These are phyloP conservation scores for Chaetomium globosum DNA, from an alignment of 2,329 filamentous ascomycete species.

Conservation along the genomic window DNA sequence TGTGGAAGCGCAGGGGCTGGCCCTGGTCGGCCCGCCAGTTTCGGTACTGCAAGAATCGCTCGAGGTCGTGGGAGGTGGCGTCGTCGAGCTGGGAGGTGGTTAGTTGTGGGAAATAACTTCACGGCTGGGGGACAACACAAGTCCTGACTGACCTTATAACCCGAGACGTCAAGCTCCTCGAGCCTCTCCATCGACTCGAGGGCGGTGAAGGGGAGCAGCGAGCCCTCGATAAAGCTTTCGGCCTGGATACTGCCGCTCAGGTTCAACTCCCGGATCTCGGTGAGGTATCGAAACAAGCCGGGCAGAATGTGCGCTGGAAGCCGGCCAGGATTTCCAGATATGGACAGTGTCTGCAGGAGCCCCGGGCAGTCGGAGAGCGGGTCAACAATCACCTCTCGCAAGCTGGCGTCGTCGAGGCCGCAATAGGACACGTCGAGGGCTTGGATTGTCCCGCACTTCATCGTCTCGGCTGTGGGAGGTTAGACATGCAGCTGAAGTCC, in stretches of 20 bases:
- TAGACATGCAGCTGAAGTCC: slow-evolving; percentile 28
- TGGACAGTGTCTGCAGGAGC: slow-evolving; percentile 53
- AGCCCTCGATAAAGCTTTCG: slow-evolving; percentile 48
- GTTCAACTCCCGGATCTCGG: slow-evolving; percentile 52
- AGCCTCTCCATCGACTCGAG: slow-evolving; percentile 50
- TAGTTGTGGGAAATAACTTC: background rate
- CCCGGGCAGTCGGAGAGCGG: slow-evolving; percentile 49
- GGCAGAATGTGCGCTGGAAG: slow-evolving; percentile 53
- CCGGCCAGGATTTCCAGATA: slow-evolving; percentile 57
- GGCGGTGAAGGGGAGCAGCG: slow-evolving; percentile 52
- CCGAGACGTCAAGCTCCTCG: slow-evolving; percentile 58
- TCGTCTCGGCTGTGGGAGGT: slow-evolving; percentile 36
- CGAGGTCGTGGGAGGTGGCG: slow-evolving; percentile 52
- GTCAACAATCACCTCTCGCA: slow-evolving; percentile 53
- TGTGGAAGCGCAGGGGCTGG: slow-evolving; percentile 46
- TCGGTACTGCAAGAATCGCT: slow-evolving; percentile 47
- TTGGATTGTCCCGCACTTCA: slow-evolving; percentile 44
- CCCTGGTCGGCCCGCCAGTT: slow-evolving; percentile 23
- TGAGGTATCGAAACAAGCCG: slow-evolving; percentile 49
- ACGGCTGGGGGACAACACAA: background rate
- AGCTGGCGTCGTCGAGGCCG: slow-evolving; percentile 52
- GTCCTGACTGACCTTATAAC: slow-evolving; percentile 49
- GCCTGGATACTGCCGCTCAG: slow-evolving; percentile 56
- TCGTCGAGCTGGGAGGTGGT: slow-evolving; percentile 49
- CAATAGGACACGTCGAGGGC: slow-evolving; percentile 56